phyloP scores from a whole-genome alignment of 768 basidiomycete species.

The Dentipellis fragilis region DNA sequence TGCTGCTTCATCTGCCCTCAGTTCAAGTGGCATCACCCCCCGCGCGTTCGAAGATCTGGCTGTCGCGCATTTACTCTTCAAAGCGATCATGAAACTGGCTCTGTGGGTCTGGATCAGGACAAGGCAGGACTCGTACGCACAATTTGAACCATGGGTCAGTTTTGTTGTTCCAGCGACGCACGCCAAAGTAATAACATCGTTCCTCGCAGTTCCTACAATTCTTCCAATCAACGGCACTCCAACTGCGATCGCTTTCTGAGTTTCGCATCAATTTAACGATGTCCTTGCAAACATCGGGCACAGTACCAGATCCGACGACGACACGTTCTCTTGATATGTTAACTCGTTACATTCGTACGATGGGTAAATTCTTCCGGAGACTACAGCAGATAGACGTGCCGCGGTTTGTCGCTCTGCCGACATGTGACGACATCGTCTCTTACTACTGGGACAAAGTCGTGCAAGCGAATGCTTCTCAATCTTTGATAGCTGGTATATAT shows the following conservation, averaged over 20 bases:
- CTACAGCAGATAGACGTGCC: constrained; percentile 50
- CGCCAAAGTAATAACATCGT: constrained; percentile 1
- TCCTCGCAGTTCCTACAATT: constrained; percentile 43
- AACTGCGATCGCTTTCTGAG: constrained; percentile 44
- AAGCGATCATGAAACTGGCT: constrained; percentile 61
- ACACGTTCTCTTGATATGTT: constrained; percentile 42
- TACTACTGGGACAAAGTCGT: constrained; percentile 80
- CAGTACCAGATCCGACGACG: constrained; percentile 26
- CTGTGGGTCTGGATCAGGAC: constrained; percentile 55
- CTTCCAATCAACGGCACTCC: constrained; percentile 48
- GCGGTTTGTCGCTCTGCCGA: constrained; percentile 55
- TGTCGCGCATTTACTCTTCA: constrained; percentile 63
- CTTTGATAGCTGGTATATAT: constrained; percentile 44
- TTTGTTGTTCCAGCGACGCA: not conserved
- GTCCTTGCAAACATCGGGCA: constrained; percentile 27
- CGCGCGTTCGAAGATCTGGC: constrained; percentile 36
- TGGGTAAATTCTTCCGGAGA: constrained; percentile 76
- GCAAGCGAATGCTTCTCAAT: constrained; percentile 47
- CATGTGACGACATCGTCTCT: constrained; percentile 56
- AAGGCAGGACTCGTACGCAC: constrained; percentile 23
- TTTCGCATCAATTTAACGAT: constrained; percentile 46
- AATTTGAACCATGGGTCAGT: constrained; percentile 46
- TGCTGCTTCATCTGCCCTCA: no score
- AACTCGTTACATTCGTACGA: constrained; percentile 56
- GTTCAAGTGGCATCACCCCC: constrained; percentile 5